Conservation (phyloP, 768 basidiomycete species). For the Russula compacta region DNA sequence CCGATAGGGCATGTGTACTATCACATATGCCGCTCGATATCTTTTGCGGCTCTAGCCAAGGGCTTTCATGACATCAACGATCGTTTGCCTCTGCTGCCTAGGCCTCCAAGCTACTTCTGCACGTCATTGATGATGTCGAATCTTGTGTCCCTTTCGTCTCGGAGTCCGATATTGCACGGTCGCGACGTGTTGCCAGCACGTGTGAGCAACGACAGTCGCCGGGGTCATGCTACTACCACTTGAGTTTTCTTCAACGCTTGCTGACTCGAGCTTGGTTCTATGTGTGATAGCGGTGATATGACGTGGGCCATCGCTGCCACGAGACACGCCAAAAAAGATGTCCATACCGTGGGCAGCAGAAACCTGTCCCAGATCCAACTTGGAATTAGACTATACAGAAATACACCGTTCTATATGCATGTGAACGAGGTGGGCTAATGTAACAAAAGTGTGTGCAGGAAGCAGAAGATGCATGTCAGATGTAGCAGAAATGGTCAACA, state of each 20-base stretch:
- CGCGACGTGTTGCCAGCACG: neutral
- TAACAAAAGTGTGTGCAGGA: slow-evolving; percentile 18
- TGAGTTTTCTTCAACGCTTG: neutral
- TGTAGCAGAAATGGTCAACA: slow-evolving; percentile 18
- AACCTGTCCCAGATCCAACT: neutral
- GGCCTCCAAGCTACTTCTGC: no score
- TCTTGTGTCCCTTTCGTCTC: neutral
- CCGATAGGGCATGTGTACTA: no score
- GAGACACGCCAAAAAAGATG: neutral
- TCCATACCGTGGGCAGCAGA: neutral
- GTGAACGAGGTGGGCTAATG: slow-evolving; percentile 16
- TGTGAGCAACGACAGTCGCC: neutral
- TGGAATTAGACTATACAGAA: slow-evolving; percentile 13
- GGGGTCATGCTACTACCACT: no score
- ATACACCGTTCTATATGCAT: slow-evolving; percentile 17
- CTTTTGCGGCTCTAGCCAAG: no score
- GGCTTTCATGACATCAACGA: neutral
- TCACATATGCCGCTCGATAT: no score
- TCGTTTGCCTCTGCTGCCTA: neutral
- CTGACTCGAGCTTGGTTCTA: neutral
- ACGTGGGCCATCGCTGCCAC: neutral
- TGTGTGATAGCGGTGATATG: neutral
- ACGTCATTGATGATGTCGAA: neutral
- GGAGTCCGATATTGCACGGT: neutral
- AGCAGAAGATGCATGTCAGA: slow-evolving; percentile 19